A percentile compares a stretch with the other conserved stretches of the same genome.
These are phyloP conservation scores for Aschersonia sp. DNA, from an alignment of 2,329 filamentous ascomycete species.

Conservation along the genomic window DNA sequence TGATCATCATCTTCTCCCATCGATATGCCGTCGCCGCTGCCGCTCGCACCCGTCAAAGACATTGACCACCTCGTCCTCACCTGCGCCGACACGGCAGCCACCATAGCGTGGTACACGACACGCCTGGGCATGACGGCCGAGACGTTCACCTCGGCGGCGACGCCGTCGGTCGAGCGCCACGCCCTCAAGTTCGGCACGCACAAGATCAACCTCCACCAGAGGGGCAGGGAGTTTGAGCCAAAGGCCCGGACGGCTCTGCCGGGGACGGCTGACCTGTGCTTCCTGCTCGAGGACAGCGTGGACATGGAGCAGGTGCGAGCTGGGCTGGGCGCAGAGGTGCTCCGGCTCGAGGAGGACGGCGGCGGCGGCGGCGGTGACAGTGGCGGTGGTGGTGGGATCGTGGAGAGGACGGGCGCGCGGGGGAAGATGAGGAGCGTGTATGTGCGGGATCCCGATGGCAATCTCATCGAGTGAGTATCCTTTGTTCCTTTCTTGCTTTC, in stretches of 20 bases:
- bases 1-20: neutral
- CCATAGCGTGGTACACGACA: conserved; percentile 38
- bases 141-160: conserved; percentile 28
- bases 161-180: conserved; percentile 22
- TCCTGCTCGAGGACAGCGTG: conserved; percentile 32
- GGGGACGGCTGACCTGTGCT: conserved; percentile 46
- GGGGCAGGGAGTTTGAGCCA: conserved; percentile 43
- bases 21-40: neutral
- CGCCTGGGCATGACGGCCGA: conserved; percentile 42
- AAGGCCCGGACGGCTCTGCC: conserved; percentile 38
- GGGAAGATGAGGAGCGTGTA: conserved; percentile 43
- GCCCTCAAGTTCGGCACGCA: conserved; percentile 41
- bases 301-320: conserved; percentile 30
- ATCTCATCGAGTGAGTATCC: conserved; percentile 41
- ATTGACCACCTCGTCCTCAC: conserved; percentile 49
- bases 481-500: neutral
- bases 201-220: conserved; percentile 48
- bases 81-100: conserved; percentile 32
- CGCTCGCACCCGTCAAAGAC: conserved; percentile 20
- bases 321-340: conserved; percentile 23
- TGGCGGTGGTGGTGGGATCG: conserved; percentile 36
- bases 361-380: too few relatives aligned
- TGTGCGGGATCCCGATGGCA: conserved; percentile 45
- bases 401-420: conserved; percentile 39
- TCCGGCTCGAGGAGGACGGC: conserved; percentile 9